Evolutionary conservation across 208 protist species (phyloP).

Genomic region (Acanthamoeba rhysodes): DNA sequence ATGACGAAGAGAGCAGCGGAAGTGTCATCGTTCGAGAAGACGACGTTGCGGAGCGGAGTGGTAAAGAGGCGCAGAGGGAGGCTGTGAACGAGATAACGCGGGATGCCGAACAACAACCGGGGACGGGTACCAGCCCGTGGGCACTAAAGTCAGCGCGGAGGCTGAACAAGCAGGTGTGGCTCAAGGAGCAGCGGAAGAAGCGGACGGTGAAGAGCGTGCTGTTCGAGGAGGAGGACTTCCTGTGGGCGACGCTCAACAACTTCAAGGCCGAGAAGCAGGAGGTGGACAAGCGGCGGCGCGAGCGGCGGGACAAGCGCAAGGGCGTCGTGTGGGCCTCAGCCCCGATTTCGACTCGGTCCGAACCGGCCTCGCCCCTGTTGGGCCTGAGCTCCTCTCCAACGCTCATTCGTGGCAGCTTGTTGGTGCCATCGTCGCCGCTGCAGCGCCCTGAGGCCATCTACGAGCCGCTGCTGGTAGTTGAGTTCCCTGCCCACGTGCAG

Average conservation of each 20-base stretch:
- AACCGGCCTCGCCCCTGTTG: not conserved
- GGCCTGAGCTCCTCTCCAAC: not conserved
- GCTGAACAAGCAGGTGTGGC: conserved; percentile 31
- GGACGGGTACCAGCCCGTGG: too few relatives aligned
- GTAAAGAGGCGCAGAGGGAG: too few relatives aligned
- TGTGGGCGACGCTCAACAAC: not conserved
- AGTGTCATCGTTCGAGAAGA: too few relatives aligned
- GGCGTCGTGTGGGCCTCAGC: not conserved
- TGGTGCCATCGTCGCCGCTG: not conserved
- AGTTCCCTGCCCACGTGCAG: not conserved
- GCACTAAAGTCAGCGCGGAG: not conserved
- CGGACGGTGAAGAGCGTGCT: conserved; percentile 20
- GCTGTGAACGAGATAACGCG: too few relatives aligned
- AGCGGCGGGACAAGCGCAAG: too few relatives aligned
- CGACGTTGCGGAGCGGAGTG: too few relatives aligned
- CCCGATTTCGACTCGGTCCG: not conserved
- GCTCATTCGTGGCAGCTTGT: not conserved
- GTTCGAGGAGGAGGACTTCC: conserved; percentile 24
- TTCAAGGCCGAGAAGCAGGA: not conserved
- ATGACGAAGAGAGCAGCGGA: too few relatives aligned
- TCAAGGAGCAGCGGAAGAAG: not conserved
- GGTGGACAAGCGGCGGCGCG: not conserved
- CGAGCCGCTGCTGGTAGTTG: not conserved
- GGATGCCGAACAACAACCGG: too few relatives aligned
- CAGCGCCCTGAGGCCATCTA: not conserved